These are phyloP conservation scores for Fusarium sp. DNA, from an alignment of 2,329 filamentous ascomycete species.

Conservation along the genomic window DNA sequence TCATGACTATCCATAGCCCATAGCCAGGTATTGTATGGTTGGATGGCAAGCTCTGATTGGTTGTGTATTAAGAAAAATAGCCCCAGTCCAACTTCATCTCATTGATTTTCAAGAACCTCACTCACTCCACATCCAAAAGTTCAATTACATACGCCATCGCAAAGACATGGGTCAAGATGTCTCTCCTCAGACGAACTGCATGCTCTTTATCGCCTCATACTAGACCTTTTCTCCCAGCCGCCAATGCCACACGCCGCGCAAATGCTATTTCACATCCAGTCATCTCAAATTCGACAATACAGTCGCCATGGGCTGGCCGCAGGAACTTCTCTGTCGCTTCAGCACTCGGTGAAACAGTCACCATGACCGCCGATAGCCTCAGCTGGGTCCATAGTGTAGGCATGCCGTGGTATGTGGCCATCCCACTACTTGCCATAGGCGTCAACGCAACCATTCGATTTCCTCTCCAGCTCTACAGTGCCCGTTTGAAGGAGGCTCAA, in stretches of 20 bases:
- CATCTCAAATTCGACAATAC: constrained; percentile 6
- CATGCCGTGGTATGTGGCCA: constrained; percentile 67
- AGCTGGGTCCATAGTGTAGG: constrained; percentile 59
- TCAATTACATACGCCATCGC: constrained; percentile 8
- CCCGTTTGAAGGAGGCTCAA: constrained; percentile 50
- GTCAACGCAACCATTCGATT: constrained; percentile 62
- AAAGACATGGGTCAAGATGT: constrained; percentile 38
- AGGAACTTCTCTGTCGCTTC: constrained; percentile 54
- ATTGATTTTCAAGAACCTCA: constrained; percentile 16
- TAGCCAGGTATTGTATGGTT: not conserved
- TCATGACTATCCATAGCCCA: not conserved
- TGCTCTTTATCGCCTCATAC: constrained; percentile 26
- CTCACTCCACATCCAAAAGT: constrained; percentile 10
- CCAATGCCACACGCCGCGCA: constrained; percentile 13
- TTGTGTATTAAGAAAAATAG: constrained; percentile 2
- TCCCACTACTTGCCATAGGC: constrained; percentile 64
- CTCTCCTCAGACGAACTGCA: constrained; percentile 29
- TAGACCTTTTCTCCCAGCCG: constrained; percentile 21
- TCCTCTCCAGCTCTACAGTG: constrained; percentile 61
- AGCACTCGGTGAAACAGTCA: constrained; percentile 52
- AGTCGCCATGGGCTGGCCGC: constrained; percentile 28
- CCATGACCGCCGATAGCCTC: constrained; percentile 59
- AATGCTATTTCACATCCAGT: constrained; percentile 13
- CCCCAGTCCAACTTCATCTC: constrained; percentile 29
- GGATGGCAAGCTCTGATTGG: constrained; percentile 31